Conservation (phyloP, 768 basidiomycete species). For the Mycena sanguinolenta region DNA sequence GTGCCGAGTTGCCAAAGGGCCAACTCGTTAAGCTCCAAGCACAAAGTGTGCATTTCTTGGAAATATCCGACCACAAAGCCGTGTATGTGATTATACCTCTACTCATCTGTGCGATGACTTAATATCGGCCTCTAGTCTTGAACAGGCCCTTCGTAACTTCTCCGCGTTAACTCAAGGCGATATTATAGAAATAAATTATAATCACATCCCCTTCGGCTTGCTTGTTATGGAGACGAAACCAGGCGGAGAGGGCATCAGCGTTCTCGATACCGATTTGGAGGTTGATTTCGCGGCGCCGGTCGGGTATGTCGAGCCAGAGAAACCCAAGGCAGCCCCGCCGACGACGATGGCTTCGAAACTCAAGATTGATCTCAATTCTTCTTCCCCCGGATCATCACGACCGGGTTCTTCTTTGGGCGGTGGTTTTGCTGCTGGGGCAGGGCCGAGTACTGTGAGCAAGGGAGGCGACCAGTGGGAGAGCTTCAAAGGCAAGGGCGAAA, state of each 20-base stretch:
- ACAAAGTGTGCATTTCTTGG: slow-evolving; percentile 93
- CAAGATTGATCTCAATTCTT: slow-evolving; percentile 91
- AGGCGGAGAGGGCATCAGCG: slow-evolving; percentile 87
- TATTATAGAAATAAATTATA: slow-evolving; percentile 98
- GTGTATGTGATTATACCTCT: slow-evolving; percentile 72
- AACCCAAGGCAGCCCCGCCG: slow-evolving; percentile 83
- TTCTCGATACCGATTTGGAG: slow-evolving; percentile 97
- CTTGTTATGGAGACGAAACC: slow-evolving; percentile 95
- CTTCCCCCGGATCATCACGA: slow-evolving; percentile 88
- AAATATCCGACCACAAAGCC: slow-evolving; percentile 97
- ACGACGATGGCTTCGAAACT: slow-evolving; percentile 97
- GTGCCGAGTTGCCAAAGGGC: slow-evolving; percentile 90
- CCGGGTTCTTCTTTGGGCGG: slow-evolving; percentile 82
- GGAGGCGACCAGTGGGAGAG: slow-evolving; percentile 92
- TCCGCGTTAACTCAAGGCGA: slow-evolving; percentile 93
- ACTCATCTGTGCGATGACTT: background rate
- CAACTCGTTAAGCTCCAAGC: slow-evolving; percentile 98
- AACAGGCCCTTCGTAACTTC: slow-evolving; percentile 95
- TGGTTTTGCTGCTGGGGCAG: slow-evolving; percentile 70
- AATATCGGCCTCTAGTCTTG: slow-evolving; percentile 69
- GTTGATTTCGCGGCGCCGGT: slow-evolving; percentile 96
- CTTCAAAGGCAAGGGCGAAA: slow-evolving; percentile 96
- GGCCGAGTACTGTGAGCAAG: slow-evolving; percentile 71
- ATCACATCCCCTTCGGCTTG: slow-evolving; percentile 93
- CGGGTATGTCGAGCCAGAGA: slow-evolving; percentile 94